A percentile compares a stretch with the other conserved stretches of the same genome.
These are phyloP conservation scores for Solanum appendiculatum DNA, from an alignment of 257 asterid genomes.

Conservation along the genomic window DNA sequence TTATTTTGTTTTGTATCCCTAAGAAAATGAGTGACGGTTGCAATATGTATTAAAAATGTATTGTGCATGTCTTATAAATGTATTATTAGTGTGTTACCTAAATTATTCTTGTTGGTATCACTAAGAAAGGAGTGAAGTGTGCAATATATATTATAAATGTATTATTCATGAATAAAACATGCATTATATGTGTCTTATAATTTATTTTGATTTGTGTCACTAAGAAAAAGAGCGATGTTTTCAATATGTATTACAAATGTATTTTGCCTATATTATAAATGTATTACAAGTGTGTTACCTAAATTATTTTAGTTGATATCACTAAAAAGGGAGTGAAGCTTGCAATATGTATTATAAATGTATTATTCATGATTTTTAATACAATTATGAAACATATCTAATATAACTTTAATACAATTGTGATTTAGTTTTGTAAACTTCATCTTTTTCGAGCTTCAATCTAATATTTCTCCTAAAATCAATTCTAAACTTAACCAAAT, in stretches of 20 bases:
- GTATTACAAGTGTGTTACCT: neutral
- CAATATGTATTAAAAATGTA: neutral
- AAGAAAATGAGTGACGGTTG: neutral
- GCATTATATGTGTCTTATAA: neutral
- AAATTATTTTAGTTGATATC: neutral
- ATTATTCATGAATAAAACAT: neutral
- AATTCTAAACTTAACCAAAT: neutral
- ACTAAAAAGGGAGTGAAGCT: neutral
- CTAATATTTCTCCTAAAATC: neutral
- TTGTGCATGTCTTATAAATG: neutral
- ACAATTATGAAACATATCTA: neutral
- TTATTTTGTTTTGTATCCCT: neutral
- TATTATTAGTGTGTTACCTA: neutral
- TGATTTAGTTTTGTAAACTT: too few species aligned
- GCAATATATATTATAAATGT: too few species aligned
- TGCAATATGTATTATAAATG: neutral
- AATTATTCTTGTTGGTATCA: neutral
- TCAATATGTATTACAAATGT: neutral
- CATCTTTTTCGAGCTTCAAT: neutral
- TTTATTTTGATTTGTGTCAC: neutral
- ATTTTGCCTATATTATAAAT: too few species aligned
- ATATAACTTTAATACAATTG: neutral
- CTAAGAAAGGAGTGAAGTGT: neutral
- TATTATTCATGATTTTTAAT: neutral
- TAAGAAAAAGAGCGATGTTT: neutral